A percentile compares a stretch with the other conserved stretches of the same genome.
Evolutionary conservation across 768 basidiomycete species (phyloP).

Genomic region (Hydnum rufescens): DNA sequence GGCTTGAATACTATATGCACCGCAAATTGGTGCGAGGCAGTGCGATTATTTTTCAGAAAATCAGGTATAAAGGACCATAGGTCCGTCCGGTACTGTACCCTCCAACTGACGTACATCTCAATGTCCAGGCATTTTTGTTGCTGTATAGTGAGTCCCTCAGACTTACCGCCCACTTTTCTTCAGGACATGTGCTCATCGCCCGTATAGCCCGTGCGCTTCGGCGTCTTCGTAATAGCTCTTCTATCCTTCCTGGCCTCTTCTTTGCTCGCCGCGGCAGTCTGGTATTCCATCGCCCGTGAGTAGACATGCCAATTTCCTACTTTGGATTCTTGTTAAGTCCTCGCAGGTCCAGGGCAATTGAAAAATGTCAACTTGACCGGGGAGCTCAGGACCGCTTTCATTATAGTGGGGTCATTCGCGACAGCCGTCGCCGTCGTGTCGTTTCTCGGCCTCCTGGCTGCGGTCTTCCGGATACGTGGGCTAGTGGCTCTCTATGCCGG

Average conservation of each 20-base stretch:
- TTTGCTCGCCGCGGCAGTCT: not conserved
- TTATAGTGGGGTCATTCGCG: not conserved
- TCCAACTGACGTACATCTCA: too few species aligned
- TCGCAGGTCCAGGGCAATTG: not conserved
- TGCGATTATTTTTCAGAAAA: too few species aligned
- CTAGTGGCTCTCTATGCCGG: not conserved
- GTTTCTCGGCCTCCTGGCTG: not conserved
- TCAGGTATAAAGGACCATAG: too few species aligned
- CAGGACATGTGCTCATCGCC: not conserved
- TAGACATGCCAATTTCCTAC: not conserved
- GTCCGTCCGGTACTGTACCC: too few species aligned
- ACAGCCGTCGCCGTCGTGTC: not conserved
- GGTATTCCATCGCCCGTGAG: not conserved
- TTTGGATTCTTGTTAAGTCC: not conserved
- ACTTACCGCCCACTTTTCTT: not conserved
- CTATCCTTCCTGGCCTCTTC: not conserved
- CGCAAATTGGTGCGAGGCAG: too few species aligned
- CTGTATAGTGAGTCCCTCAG: not conserved
- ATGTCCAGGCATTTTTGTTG: slow-evolving; percentile 2
- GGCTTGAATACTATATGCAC: too few species aligned
- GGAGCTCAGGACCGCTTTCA: not conserved
- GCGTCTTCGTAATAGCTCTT: not conserved
- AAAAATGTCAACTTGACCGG: not conserved
- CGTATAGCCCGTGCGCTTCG: not conserved
- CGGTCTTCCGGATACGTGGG: not conserved